Base-by-base conservation (phyloP, 805 yeast species). In the Candida jianshihensis region DNA sequence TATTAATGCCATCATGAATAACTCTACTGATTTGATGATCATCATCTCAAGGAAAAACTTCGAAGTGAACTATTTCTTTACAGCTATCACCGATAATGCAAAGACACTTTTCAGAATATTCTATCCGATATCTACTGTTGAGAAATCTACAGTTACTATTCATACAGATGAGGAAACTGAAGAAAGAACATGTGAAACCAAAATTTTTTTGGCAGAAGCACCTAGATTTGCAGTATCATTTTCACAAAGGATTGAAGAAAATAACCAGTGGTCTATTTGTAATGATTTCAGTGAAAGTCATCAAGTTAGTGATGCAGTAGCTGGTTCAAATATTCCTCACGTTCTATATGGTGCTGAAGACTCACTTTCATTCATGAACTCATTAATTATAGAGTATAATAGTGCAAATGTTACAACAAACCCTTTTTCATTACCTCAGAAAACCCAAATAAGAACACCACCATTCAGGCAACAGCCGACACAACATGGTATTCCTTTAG, bases 221-320 rank as follows among this genome's bases (percentile, higher is more conserved):
- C 94, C 94, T 5, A 78, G 77, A 49, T 84, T 84, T 59, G 85
- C 89, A 1, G 92, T 84, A 1, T 80, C 78, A 49, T 83, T 82
- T 54, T 63, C 77, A 39, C 70, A 73, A 47, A 74, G 75, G 14
- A 68, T 68, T 35, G 54, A 52, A 42, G 65, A 70, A 43, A 56
- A 68, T 18, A 79, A 79, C 53, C 83, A 77, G 48, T 81, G 89
- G 89, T 78, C 84, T 1, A 78, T 81, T 19, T 82, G 90, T 57
- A 90, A 81, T 39, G 94, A 84, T 58, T 84, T 84, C 46, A 78
- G 86, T 40, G 92, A 83, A 49, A 89, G 85, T 12, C 87, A 81
- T 49, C 90, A 83, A 53, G 92, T 84, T 6, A 75, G 75, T 37
- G 71, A 69, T 39, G 90, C 92, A 0, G 62, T 68, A 21, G 77